A percentile compares a stretch with the other conserved stretches of the same genome.
Evolutionary conservation across 768 basidiomycete genomes (phyloP).

Genomic region (Royoungia palumana): DNA sequence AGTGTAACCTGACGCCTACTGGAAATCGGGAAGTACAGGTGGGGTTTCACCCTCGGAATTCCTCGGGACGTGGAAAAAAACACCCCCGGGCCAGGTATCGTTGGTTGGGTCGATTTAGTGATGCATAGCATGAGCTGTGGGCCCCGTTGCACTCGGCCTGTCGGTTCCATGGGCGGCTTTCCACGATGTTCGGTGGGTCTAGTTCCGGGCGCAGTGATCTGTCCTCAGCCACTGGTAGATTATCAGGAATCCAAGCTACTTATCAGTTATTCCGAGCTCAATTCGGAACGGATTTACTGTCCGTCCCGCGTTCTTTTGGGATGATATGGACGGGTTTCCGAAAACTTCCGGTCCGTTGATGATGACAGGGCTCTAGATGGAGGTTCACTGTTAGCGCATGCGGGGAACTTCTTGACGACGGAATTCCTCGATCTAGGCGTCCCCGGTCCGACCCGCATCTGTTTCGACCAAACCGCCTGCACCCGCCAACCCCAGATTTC

Average conservation of each 20-base stretch:
- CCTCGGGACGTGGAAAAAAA: not conserved
- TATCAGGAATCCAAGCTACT: not conserved
- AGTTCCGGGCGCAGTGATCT: no score
- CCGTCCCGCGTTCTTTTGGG: not conserved
- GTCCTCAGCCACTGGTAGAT: not conserved
- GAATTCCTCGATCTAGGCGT: conserved; percentile 1
- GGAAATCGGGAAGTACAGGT: no score
- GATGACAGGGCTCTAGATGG: not conserved
- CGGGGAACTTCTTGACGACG: not conserved
- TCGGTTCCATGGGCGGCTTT: not conserved
- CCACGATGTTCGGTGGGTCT: conserved; percentile 5
- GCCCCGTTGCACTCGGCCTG: no score
- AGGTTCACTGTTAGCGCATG: not conserved
- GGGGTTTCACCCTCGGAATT: not conserved
- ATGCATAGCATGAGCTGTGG: no score
- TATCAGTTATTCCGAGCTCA: not conserved
- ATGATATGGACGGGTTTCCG: no score
- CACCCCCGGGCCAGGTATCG: not conserved
- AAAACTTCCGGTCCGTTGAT: not conserved
- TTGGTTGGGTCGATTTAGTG: not conserved
- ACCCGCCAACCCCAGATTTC: not conserved
- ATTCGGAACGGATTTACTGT: not conserved
- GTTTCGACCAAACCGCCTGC: not conserved
- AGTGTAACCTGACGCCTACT: no score
- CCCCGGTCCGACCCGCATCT: not conserved